Conservation (phyloP, 2,329 filamentous ascomycete species). For the Calonectria pseudoturangicola region DNA sequence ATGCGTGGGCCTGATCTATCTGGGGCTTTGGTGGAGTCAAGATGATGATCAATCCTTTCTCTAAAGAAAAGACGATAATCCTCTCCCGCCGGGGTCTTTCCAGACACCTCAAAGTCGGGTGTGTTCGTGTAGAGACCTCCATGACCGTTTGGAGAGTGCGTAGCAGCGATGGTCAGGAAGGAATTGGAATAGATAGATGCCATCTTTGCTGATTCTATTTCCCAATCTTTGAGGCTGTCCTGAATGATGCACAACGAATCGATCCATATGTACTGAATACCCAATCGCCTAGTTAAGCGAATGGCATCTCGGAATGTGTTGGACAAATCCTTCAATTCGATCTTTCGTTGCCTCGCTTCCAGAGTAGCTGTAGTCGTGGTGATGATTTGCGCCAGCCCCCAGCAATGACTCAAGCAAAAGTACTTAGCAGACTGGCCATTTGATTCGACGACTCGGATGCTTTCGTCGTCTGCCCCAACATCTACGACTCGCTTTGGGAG, state of each 20-base stretch:
- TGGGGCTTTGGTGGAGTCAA: not conserved
- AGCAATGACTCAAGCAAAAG: constrained; percentile 31
- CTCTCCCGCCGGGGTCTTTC: constrained; percentile 4
- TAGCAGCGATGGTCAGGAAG: constrained; percentile 46
- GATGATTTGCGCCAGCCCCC: constrained; percentile 18
- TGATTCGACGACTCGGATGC: constrained; percentile 15
- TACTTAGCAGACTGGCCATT: constrained; percentile 14
- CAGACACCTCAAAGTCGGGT: constrained; percentile 27
- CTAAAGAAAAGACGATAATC: constrained; percentile 26
- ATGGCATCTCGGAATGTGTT: constrained; percentile 40
- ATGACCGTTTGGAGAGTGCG: constrained; percentile 27
- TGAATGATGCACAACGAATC: constrained; percentile 51
- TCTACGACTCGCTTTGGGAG: constrained; percentile 32
- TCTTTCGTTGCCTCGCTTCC: constrained; percentile 23
- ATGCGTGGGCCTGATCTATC: not conserved
- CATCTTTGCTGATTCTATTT: constrained; percentile 48
- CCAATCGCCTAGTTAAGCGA: constrained; percentile 31
- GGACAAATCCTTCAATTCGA: constrained; percentile 25
- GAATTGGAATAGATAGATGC: constrained; percentile 45
- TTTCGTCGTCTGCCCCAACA: not conserved
- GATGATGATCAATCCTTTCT: constrained; percentile 28
- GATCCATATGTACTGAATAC: constrained; percentile 48
- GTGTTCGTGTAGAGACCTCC: constrained; percentile 38
- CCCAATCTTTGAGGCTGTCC: constrained; percentile 45
- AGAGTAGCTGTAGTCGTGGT: constrained; percentile 30